Evolutionary conservation across 2,329 filamentous ascomycete species (phyloP).

Genomic region (Trichoderma sp.): DNA sequence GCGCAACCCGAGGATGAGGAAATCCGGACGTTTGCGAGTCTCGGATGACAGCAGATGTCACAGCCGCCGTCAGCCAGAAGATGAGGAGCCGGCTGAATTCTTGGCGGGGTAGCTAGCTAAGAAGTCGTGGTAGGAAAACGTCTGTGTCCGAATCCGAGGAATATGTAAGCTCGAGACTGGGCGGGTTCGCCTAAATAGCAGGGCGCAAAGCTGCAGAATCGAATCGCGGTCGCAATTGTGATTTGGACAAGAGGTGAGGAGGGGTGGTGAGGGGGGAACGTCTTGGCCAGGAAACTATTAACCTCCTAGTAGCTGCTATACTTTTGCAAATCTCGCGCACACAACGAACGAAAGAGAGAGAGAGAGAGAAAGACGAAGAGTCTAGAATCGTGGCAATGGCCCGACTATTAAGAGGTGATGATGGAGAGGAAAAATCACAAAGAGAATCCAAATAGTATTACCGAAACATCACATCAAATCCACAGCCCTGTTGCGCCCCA

Average conservation of each 20-base stretch:
- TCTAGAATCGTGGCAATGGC: not conserved
- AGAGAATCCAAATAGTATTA: not conserved
- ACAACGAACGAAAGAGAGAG: not conserved
- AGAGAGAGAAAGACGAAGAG: not conserved
- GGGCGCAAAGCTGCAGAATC: not conserved
- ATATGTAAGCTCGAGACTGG: constrained; percentile 1
- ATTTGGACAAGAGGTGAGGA: not conserved
- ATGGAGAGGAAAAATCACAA: not conserved
- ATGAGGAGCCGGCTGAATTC: constrained; percentile 1
- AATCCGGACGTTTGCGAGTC: not conserved
- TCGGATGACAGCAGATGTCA: not conserved
- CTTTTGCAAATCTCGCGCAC: not conserved
- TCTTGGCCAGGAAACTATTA: not conserved
- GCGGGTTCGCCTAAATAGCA: not conserved
- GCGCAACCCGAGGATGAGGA: not conserved
- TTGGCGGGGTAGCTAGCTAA: constrained; percentile 6
- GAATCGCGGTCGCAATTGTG: not conserved
- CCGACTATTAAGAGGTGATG: not conserved
- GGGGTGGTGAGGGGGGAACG: not conserved
- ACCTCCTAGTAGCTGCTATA: not conserved
- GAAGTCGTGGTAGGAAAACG: not conserved
- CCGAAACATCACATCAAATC: not conserved
- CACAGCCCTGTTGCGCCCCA: constrained; percentile 8
- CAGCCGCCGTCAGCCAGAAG: not conserved
- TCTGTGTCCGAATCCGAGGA: not conserved